Conservation (phyloP, 1,284 basidiomycete species). For the Cryptococcus sp. region DNA sequence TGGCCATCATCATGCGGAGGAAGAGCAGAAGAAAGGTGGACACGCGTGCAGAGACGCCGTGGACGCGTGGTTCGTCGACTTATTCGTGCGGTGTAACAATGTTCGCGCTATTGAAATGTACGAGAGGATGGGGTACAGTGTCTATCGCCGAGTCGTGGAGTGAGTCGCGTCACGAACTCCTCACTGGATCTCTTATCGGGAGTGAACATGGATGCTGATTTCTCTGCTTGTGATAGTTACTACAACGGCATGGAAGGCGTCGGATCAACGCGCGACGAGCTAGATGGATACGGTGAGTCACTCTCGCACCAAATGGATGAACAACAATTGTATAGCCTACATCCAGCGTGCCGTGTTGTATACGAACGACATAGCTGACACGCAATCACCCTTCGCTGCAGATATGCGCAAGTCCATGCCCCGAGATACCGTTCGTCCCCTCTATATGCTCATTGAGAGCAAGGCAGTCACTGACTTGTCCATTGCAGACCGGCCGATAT, state of each 20-base stretch:
- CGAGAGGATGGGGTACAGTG: slow-evolving; percentile 53
- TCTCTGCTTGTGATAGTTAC: slow-evolving; percentile 35
- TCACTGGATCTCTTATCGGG: not conserved
- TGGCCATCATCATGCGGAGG: slow-evolving; percentile 2
- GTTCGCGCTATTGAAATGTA: slow-evolving; percentile 52
- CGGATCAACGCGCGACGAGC: slow-evolving; percentile 48
- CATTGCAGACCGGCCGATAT: slow-evolving; percentile 36
- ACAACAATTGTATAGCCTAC: too few species aligned
- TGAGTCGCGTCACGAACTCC: slow-evolving; percentile 28
- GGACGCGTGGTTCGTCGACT: slow-evolving; percentile 53
- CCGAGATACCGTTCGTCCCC: slow-evolving; percentile 39
- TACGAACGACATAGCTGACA: slow-evolving; percentile 1
- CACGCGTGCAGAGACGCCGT: slow-evolving; percentile 32
- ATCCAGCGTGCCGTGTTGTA: too few species aligned
- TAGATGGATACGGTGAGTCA: slow-evolving; percentile 49
- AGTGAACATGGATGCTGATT: not conserved
- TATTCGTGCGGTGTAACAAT: slow-evolving; percentile 55
- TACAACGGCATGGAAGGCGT: slow-evolving; percentile 53
- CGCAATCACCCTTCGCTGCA: slow-evolving; percentile 3
- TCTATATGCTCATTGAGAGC: not conserved
- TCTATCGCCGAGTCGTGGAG: slow-evolving; percentile 54
- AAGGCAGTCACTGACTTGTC: not conserved
- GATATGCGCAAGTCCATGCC: slow-evolving; percentile 55
- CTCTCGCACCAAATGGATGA: too few species aligned
- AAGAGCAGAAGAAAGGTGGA: not conserved